Base-by-base conservation (phyloP, 306 rosid genomes). In the Ormosia emarginata region DNA sequence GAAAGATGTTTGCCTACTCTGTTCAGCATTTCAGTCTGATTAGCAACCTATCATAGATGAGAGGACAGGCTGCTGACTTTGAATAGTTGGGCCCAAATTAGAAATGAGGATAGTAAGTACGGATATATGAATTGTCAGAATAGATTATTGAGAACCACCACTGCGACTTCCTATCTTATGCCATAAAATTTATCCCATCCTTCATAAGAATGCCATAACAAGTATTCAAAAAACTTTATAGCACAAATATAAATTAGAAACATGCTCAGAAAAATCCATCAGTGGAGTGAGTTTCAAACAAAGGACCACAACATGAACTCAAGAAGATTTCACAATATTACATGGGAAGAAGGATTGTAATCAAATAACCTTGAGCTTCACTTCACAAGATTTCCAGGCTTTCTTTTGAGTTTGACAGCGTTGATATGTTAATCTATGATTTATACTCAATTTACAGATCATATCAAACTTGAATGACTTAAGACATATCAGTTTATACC, bases 381-480 rank as follows among this genome's bases (percentile, higher is more conserved):
- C 39, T 58, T 83, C 29, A 71, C 80, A 63, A 53, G 62, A 78
- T 41, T 36, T 67, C 44, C 10, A 43, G 57, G 71, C 53, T 11
- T 83, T 47, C 53, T 40, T 53, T 55, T 44, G 53, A 41, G 32
- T 53, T 55, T 44, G 53, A 41, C 63, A 56, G 37, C 52, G 15
- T 41, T 52, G 10, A 44, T 14, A 52, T 8, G 34, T 1, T 71
- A 71, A 37, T 29, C 39, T 5, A 39, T 67, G 52, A 46, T 18
- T 77, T 68, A 59, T 68, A 59, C 82, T 56, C 14, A 15, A n/a
- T 70, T 62, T 62, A 40, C 68, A 39, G 33, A 63, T 83, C 53
- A 62, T 5, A 14, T 58, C 44, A 68, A 12, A 39, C 9, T 76
- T 46, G 32, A 67, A 33, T 65, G 70, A 71, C 53, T 8, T 52